Evolutionary conservation across 768 basidiomycete species (phyloP), one percentile per base, ranked within the genome.

Genomic region (Auricularia heimuer): DNA sequence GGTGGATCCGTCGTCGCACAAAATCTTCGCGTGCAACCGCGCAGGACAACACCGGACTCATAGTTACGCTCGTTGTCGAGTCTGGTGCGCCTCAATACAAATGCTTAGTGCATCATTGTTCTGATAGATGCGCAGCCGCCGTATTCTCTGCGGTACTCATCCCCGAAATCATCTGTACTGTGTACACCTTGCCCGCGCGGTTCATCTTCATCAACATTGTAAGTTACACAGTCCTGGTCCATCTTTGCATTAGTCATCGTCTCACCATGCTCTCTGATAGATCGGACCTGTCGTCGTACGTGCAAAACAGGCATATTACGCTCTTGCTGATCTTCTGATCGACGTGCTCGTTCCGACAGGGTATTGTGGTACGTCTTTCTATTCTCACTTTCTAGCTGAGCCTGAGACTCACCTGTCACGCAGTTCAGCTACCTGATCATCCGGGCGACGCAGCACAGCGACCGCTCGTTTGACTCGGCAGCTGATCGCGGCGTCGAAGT

Each of bases 371-470:
- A 42, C 39, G 39, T 42, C 29, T 29, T 29, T 3, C 29, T 42
- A 42, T 42, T 42, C 39, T 42, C 12, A 8, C 39, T 42, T 14
- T 42, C 8, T 14, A 1, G 8, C 8, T 7, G 39, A 7, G 39
- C 12, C 39, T 42, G 8, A 14, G 39, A 7, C 39, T 7, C 8
- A 42, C 8, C 8, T 42, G 8, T 42, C 39, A 42, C 39, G 39
- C 39, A 54, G 54, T 54, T 54, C 29, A n/a, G n/a, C n/a, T 54
- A 54, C 54, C 18, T 54, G n/a, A 54, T 54, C 54, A 54, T 54
- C 39, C 39, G 39, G 8, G 39, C 39, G 39, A 42, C 39, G 39
- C 39, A 42, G 39, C 39, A 42, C 39, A 42, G 39, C 39, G 39
- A 42, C 39, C 39, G 39, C 39, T 42, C 39, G 39, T 42, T 42